Evolutionary conservation across 176 grass and related monocot species (phyloP).

Genomic region (Aegilops tauschii): DNA sequence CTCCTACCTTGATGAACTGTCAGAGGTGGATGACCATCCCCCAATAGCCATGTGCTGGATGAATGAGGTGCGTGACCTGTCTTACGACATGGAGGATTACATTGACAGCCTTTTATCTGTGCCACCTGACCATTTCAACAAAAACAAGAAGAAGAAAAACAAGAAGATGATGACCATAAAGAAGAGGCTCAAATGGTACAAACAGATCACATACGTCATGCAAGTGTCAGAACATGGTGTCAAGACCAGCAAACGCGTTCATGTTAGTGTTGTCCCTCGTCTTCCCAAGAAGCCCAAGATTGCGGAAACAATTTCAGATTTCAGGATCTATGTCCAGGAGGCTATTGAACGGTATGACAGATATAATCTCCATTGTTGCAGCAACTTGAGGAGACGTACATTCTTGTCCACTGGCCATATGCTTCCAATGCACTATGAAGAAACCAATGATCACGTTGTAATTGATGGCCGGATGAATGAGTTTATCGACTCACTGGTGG

Average conservation of each 20-base stretch:
- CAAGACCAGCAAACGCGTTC: too few species aligned
- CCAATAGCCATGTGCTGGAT: background rate
- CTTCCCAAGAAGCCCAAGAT: background rate
- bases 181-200: too few species aligned
- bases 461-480: background rate
- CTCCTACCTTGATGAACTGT: background rate
- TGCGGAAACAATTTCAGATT: background rate
- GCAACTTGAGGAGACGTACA: background rate
- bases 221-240: too few species aligned
- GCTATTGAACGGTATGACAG: background rate
- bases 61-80: background rate
- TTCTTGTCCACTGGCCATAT: too few species aligned
- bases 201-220: accelerated
- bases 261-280: too few species aligned
- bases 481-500: background rate
- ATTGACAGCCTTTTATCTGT: background rate
- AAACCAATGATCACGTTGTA: background rate
- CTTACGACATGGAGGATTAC: background rate
- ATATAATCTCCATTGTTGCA: background rate
- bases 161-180: too few species aligned
- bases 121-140: background rate
- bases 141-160: background rate
- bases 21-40: background rate
- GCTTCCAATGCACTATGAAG: background rate
- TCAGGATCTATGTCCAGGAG: background rate